Percentiles rank a stretch among this genome's conserved stretches.
phyloP scores from a whole-genome alignment of 208 protist species.

The Leishmania braziliensis region DNA sequence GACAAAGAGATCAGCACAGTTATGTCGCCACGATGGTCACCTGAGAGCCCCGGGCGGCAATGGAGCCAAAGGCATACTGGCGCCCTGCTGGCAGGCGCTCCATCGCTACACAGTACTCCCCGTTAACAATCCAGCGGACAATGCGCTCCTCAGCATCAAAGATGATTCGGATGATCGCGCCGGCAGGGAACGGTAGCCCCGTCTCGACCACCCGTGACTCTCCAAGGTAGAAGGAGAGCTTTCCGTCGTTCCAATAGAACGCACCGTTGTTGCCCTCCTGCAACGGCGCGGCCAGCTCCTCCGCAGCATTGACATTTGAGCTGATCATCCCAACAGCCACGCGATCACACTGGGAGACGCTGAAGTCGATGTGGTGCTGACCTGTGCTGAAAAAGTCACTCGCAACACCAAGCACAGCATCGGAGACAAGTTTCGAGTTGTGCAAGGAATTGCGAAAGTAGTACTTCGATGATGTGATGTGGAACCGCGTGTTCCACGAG shows the following conservation, averaged over 20 bases:
- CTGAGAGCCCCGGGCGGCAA: slow-evolving; percentile 49
- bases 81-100: slow-evolving; percentile 47
- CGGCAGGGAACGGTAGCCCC: slow-evolving; percentile 34
- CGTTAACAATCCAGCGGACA: slow-evolving; percentile 57
- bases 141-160: slow-evolving; percentile 59
- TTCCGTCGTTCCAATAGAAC: slow-evolving; percentile 77
- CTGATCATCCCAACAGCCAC: slow-evolving; percentile 54
- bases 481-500: slow-evolving; percentile 43
- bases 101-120: slow-evolving; percentile 50
- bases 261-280: slow-evolving; percentile 31
- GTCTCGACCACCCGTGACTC: slow-evolving; percentile 36
- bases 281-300: slow-evolving; percentile 7
- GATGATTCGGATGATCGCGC: slow-evolving; percentile 40
- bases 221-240: slow-evolving; percentile 53
- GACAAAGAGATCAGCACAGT: not conserved
- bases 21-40: slow-evolving; percentile 47
- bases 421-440: slow-evolving; percentile 42
- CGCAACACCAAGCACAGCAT: slow-evolving; percentile 48
- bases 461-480: slow-evolving; percentile 1
- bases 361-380: slow-evolving; percentile 52
- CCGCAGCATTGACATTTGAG: slow-evolving; percentile 8
- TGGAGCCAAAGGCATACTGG: slow-evolving; percentile 56
- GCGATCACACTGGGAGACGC: slow-evolving; percentile 50
- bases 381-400: slow-evolving; percentile 46
- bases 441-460: slow-evolving; percentile 43